Conservation (phyloP, 371 early-diverging fungal genomes). For the Enteropsectra breve region DNA sequence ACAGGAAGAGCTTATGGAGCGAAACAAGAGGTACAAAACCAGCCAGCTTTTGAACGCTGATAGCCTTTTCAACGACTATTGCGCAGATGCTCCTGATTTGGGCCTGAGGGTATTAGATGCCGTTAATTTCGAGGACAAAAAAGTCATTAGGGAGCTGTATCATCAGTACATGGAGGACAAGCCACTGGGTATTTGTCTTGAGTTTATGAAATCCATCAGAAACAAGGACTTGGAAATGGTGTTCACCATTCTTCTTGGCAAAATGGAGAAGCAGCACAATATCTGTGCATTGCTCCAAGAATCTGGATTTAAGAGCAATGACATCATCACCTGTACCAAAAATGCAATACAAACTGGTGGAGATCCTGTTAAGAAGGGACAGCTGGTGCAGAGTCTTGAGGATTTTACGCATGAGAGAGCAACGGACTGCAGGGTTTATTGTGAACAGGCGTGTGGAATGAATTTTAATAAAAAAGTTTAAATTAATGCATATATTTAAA, state of each 20-base stretch:
- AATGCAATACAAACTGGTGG: background rate
- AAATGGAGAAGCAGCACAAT: background rate
- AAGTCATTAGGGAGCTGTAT: slow-evolving; percentile 31
- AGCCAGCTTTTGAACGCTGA: slow-evolving; percentile 40
- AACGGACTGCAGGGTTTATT: too few species aligned
- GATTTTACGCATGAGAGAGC: slow-evolving; percentile 3
- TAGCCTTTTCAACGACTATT: slow-evolving; percentile 50
- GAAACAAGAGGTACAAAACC: slow-evolving; percentile 16
- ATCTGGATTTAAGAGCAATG: slow-evolving; percentile 11
- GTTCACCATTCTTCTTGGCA: background rate
- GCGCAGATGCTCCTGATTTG: slow-evolving; percentile 40
- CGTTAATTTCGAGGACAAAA: slow-evolving; percentile 24
- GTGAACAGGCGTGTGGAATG: too few species aligned
- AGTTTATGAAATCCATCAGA: background rate
- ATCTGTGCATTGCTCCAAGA: background rate
- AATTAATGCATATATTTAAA: background rate
- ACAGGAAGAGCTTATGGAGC: slow-evolving; percentile 37
- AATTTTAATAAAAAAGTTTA: slow-evolving; percentile 5
- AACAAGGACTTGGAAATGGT: slow-evolving; percentile 10
- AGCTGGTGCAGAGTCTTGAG: background rate
- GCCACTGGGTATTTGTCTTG: slow-evolving; percentile 8
- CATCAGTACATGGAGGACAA: background rate
- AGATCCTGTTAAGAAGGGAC: slow-evolving; percentile 10
- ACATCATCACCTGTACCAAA: background rate
- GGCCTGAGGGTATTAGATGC: slow-evolving; percentile 42